Conservation (phyloP, 495 filamentous ascomycete species). For the Aeminium ludgeri region DNA sequence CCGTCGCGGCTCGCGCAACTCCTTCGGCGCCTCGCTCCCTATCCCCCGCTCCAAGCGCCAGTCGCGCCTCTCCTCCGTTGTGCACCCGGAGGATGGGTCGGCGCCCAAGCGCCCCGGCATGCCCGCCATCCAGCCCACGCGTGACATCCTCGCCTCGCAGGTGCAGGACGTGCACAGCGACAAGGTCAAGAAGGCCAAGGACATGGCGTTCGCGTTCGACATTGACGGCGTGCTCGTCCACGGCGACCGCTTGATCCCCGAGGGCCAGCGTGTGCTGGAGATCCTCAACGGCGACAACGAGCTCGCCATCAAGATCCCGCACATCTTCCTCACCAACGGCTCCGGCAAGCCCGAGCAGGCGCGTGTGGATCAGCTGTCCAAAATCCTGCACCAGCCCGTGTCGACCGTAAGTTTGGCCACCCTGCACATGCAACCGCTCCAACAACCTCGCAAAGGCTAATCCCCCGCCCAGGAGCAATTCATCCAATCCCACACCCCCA, state of each 20-base stretch:
- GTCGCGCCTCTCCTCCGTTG: constrained; percentile 44
- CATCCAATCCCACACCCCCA: constrained; percentile 51
- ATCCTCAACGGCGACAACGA: constrained; percentile 52
- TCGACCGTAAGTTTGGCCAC: no score
- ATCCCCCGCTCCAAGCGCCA: constrained; percentile 57
- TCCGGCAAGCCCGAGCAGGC: constrained; percentile 45
- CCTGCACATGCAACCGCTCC: no score
- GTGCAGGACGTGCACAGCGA: constrained; percentile 54
- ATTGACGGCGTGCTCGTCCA: constrained; percentile 52
- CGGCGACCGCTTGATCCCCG: constrained; percentile 45
- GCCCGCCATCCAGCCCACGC: constrained; percentile 35
- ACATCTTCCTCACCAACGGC: constrained; percentile 54
- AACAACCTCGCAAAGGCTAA: no score
- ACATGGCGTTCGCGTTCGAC: constrained; percentile 53
- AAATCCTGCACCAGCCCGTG: constrained; percentile 41
- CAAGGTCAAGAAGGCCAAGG: constrained; percentile 47
- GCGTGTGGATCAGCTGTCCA: constrained; percentile 39
- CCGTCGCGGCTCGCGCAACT: constrained; percentile 57
- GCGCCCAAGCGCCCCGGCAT: constrained; percentile 33
- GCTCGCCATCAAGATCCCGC: constrained; percentile 52
- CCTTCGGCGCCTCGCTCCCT: constrained; percentile 59
- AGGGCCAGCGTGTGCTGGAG: constrained; percentile 39
- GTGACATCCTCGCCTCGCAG: constrained; percentile 55
- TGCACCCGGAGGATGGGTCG: constrained; percentile 26
- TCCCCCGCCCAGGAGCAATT: constrained; percentile 46